These are phyloP conservation scores for Vigna trinervia DNA, from an alignment of 306 rosid species.

Conservation along the genomic window DNA sequence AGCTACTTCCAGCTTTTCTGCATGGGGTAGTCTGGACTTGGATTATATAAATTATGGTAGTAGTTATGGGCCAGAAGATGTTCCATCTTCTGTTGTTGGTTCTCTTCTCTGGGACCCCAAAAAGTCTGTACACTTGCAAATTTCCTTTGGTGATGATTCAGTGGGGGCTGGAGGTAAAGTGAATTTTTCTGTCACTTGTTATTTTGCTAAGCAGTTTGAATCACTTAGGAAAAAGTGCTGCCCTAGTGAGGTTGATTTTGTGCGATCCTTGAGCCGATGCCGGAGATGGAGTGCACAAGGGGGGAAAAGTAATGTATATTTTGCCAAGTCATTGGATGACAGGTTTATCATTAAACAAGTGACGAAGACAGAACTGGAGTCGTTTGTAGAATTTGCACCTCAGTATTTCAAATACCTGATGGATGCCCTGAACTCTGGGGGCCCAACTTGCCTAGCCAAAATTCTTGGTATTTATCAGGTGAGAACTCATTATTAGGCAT, in stretches of 20 bases:
- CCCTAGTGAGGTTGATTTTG: slow-evolving; percentile 78
- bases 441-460: slow-evolving; percentile 99
- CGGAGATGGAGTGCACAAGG: slow-evolving; percentile 97
- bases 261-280: slow-evolving; percentile 92
- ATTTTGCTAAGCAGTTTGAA: slow-evolving; percentile 89
- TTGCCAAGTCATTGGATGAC: slow-evolving; percentile 94
- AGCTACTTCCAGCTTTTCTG: slow-evolving; percentile 64
- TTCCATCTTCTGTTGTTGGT: slow-evolving; percentile 69
- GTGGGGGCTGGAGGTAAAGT: slow-evolving; percentile 71
- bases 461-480: slow-evolving; percentile 96
- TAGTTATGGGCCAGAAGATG: slow-evolving; percentile 81
- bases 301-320: slow-evolving; percentile 97
- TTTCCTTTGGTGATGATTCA: slow-evolving; percentile 81
- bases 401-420: slow-evolving; percentile 86
- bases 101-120: slow-evolving; percentile 71
- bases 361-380: slow-evolving; percentile 89
- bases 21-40: slow-evolving; percentile 83
- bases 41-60: slow-evolving; percentile 76
- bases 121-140: slow-evolving; percentile 72
- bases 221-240: slow-evolving; percentile 87
- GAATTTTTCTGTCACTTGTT: slow-evolving; percentile 92
- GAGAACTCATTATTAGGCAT: slow-evolving; percentile 30
- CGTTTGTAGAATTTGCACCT: slow-evolving; percentile 88
- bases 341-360: slow-evolving; percentile 94
- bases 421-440: slow-evolving; percentile 68